Evolutionary conservation across 257 asterid genomes (phyloP).

Genomic region (Rubia yunnanensis): DNA sequence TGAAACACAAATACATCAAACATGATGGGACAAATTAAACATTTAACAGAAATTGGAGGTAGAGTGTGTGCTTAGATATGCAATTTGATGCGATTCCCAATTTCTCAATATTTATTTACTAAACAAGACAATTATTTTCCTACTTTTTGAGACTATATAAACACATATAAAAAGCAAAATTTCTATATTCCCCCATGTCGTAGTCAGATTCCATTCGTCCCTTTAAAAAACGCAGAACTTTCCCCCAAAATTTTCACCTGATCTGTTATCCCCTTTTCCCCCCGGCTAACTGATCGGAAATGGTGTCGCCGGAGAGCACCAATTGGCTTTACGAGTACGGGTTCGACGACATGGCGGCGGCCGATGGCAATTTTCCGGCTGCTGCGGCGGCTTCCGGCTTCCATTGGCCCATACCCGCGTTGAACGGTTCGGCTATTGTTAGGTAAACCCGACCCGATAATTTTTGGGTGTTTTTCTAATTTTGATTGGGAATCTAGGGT

Average conservation of each 20-base stretch:
- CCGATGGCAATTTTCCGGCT: conserved; percentile 45
- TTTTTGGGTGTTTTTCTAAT: not conserved
- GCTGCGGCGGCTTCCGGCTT: conserved; percentile 50
- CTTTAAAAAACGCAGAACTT: not conserved
- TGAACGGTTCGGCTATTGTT: conserved; percentile 49
- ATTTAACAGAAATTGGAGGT: not conserved
- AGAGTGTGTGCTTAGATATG: not conserved
- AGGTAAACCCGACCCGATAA: conserved; percentile 27
- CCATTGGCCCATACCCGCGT: conserved; percentile 55
- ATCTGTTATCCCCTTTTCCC: not conserved
- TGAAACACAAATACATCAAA: too few species aligned
- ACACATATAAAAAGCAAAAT: not conserved
- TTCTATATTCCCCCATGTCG: conserved; percentile 4
- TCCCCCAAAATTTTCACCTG: not conserved
- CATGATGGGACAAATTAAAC: not conserved
- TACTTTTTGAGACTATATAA: not conserved
- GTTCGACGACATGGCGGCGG: conserved; percentile 53
- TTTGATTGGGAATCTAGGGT: not conserved
- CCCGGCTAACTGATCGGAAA: conserved; percentile 28
- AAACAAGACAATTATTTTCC: not conserved
- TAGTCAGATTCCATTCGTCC: conserved; percentile 12
- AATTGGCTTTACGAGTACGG: conserved; percentile 90
- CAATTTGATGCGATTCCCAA: conserved; percentile 5
- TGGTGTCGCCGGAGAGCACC: conserved; percentile 81
- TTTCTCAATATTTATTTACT: not conserved